A percentile compares a stretch with the other conserved stretches of the same genome.
Evolutionary conservation across 768 basidiomycete genomes (phyloP).

Genomic region (Mycena epipterygia): DNA sequence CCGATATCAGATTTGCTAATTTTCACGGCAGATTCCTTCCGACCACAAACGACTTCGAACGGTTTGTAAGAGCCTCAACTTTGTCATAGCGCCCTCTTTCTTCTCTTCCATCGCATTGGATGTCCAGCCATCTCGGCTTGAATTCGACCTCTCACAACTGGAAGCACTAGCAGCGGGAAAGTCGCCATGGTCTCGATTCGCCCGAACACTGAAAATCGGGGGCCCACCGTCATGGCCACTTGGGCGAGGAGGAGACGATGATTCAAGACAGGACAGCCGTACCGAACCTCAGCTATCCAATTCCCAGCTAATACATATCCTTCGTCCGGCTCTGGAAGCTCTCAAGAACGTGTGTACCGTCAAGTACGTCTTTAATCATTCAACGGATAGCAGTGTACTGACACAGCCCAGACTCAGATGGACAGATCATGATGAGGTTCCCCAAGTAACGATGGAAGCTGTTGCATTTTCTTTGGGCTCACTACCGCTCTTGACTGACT

Average conservation of each 20-base stretch:
- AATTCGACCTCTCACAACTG: background rate
- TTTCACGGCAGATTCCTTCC: background rate
- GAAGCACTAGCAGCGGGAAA: background rate
- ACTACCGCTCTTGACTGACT: background rate
- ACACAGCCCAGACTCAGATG: constrained; percentile 7
- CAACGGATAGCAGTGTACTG: background rate
- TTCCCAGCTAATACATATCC: background rate
- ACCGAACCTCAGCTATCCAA: background rate
- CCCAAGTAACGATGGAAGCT: background rate
- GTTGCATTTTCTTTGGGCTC: background rate
- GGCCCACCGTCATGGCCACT: background rate
- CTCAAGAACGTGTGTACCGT: background rate
- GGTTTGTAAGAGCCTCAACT: background rate
- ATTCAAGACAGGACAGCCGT: background rate
- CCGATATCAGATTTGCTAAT: background rate
- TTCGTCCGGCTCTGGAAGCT: background rate
- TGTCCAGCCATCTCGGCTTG: background rate
- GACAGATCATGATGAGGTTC: background rate
- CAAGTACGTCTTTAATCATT: background rate
- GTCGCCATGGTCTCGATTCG: background rate
- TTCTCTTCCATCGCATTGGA: constrained; percentile 7
- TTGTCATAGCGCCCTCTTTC: background rate
- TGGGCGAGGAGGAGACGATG: too few relatives aligned
- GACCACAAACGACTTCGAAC: background rate
- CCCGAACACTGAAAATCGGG: background rate